Conservation (phyloP, 331 rosid genomes). For the Malus hybrid region DNA sequence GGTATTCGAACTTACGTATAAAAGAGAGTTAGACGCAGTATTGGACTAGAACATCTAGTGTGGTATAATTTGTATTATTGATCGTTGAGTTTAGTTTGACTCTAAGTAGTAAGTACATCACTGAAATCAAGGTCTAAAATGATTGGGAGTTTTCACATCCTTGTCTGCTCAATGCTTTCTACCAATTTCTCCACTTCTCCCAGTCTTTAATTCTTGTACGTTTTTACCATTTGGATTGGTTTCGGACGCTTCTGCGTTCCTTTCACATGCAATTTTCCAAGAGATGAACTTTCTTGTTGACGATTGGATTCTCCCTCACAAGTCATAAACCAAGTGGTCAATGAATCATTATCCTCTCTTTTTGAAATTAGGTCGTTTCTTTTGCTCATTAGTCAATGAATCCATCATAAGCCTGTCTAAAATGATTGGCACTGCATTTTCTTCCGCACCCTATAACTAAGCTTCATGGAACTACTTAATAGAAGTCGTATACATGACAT, state of each 20-base stretch:
- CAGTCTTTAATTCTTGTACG: neutral
- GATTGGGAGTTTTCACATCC: neutral
- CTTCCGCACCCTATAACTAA: too few relatives aligned
- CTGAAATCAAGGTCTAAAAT: neutral
- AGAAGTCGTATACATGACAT: too few relatives aligned
- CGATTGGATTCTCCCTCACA: neutral
- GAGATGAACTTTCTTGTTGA: neutral
- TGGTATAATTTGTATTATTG: neutral
- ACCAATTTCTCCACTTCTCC: neutral
- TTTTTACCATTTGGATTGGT: neutral
- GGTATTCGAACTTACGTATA: too few relatives aligned
- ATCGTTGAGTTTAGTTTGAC: neutral
- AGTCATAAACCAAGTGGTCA: neutral
- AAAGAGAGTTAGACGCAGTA: neutral
- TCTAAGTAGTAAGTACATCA: too few relatives aligned
- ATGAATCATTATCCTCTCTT: conserved; percentile 5
- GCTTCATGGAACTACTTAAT: neutral
- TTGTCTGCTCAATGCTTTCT: neutral
- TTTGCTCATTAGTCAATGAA: conserved; percentile 5
- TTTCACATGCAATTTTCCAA: neutral
- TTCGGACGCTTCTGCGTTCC: neutral
- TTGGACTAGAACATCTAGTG: neutral
- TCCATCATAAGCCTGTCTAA: conserved; percentile 7
- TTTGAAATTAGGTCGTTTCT: neutral
- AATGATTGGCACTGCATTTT: neutral